phyloP scores from a whole-genome alignment of 768 basidiomycete genomes.

The Thelephora ganbajun region DNA sequence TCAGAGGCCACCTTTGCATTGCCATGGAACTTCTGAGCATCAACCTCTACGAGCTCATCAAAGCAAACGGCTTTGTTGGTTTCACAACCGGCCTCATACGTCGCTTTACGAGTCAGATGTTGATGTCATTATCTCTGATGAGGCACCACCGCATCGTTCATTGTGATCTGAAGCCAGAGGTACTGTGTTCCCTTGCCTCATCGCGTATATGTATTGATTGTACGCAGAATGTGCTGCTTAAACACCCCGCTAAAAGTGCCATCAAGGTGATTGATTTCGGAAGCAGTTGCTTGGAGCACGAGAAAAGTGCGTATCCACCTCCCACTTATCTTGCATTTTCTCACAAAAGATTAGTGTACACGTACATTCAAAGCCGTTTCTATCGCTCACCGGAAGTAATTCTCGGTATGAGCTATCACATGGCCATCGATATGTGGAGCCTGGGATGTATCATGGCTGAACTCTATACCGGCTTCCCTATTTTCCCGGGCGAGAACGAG shows the following conservation, averaged over 20 bases:
- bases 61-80: constrained; percentile 97
- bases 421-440: constrained; percentile 99
- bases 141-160: constrained; percentile 96
- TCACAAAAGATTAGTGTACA: constrained; percentile 59
- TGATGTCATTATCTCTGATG: constrained; percentile 84
- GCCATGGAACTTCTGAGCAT: constrained; percentile 97
- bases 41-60: constrained; percentile 97
- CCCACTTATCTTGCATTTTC: constrained; percentile 1
- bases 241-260: constrained; percentile 90
- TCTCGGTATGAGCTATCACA: constrained; percentile 97
- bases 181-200: constrained; percentile 18
- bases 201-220: not conserved
- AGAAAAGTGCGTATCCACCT: constrained; percentile 63
- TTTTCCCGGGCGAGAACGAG: constrained; percentile 98
- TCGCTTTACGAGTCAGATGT: constrained; percentile 93
- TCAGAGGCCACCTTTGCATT: constrained; percentile 94
- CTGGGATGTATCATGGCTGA: constrained; percentile 96
- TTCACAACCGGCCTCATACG: constrained; percentile 93
- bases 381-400: constrained; percentile 99
- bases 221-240: constrained; percentile 77
- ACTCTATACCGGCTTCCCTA: constrained; percentile 92
- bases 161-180: constrained; percentile 98
- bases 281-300: constrained; percentile 94
- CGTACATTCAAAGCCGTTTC: constrained; percentile 98
- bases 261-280: constrained; percentile 99